Conservation (phyloP, 805 yeast genomes). For the Debaryomyces maramus region DNA sequence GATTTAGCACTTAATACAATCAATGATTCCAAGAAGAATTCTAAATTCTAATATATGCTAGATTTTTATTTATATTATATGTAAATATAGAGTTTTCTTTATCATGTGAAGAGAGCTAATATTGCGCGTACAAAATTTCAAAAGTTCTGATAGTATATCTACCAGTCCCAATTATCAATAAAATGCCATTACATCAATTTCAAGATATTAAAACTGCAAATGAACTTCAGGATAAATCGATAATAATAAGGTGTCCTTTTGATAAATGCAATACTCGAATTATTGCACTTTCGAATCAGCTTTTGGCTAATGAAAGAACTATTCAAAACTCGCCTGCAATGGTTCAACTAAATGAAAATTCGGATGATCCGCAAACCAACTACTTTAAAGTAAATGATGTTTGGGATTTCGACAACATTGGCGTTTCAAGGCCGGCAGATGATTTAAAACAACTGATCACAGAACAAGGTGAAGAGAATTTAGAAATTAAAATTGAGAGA, state of each 20-base stretch:
- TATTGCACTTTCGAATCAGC: constrained; percentile 6
- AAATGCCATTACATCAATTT: not conserved
- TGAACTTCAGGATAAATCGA: not conserved
- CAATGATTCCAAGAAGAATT: constrained; percentile 6
- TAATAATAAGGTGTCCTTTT: constrained; percentile 22
- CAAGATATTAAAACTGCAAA: not conserved
- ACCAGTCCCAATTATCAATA: too few species aligned
- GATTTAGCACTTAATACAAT: constrained; percentile 27
- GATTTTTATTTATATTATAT: too few species aligned
- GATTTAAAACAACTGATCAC: constrained; percentile 24
- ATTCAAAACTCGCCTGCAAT: constrained; percentile 31
- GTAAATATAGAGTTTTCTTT: too few species aligned
- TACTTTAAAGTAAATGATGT: constrained; percentile 55
- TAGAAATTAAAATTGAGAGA: constrained; percentile 44
- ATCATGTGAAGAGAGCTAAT: too few species aligned
- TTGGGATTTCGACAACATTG: constrained; percentile 81
- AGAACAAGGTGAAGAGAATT: constrained; percentile 13
- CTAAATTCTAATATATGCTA: constrained; percentile 2
- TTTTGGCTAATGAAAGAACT: constrained; percentile 5
- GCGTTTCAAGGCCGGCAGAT: constrained; percentile 55
- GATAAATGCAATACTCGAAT: constrained; percentile 19
- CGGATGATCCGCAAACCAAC: constrained; percentile 4
- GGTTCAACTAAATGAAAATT: constrained; percentile 16
- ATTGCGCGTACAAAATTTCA: too few species aligned
- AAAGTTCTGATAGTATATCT: too few species aligned